These are phyloP conservation scores for Xylariaceae sp. DNA, from an alignment of 2,329 filamentous ascomycete genomes.

Conservation along the genomic window DNA sequence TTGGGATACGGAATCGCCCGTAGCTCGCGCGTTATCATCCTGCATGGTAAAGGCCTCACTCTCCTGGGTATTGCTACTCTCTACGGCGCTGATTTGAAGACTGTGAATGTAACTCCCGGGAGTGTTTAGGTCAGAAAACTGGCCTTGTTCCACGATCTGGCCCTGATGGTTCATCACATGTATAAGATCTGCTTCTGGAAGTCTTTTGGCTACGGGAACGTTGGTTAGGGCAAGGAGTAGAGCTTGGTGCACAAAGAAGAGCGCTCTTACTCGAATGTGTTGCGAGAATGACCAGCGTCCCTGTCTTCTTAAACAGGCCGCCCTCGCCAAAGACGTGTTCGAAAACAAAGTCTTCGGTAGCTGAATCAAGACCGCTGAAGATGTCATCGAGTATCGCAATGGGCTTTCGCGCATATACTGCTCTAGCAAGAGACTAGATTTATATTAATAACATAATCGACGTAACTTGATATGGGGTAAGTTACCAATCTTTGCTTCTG, in stretches of 20 bases:
- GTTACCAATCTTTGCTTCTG: slow-evolving; percentile 22
- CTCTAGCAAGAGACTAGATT: slow-evolving; percentile 9
- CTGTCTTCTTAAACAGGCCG: slow-evolving; percentile 5
- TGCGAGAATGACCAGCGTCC: slow-evolving; percentile 7
- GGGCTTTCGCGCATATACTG: slow-evolving; percentile 4
- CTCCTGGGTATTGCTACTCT: neutral
- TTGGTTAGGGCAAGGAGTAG: neutral
- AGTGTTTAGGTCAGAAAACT: slow-evolving; percentile 3
- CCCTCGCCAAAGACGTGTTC: slow-evolving; percentile 4
- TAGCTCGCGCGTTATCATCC: neutral
- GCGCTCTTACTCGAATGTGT: slow-evolving; percentile 8
- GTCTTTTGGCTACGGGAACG: neutral
- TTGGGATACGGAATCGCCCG: neutral
- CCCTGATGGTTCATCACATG: slow-evolving; percentile 4
- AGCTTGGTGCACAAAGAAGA: neutral
- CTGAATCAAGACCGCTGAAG: slow-evolving; percentile 7
- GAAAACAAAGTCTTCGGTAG: slow-evolving; percentile 5
- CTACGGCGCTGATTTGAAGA: slow-evolving; percentile 1
- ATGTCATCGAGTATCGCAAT: slow-evolving; percentile 12
- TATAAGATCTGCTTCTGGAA: slow-evolving; percentile 9
- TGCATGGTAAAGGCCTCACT: neutral
- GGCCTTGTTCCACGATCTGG: slow-evolving; percentile 9
- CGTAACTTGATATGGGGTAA: neutral
- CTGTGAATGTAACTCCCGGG: slow-evolving; percentile 8
- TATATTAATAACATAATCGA: neutral